Conservation (phyloP, 108 stramenopile genomes). For the Chaetoceros tenuissimus region DNA sequence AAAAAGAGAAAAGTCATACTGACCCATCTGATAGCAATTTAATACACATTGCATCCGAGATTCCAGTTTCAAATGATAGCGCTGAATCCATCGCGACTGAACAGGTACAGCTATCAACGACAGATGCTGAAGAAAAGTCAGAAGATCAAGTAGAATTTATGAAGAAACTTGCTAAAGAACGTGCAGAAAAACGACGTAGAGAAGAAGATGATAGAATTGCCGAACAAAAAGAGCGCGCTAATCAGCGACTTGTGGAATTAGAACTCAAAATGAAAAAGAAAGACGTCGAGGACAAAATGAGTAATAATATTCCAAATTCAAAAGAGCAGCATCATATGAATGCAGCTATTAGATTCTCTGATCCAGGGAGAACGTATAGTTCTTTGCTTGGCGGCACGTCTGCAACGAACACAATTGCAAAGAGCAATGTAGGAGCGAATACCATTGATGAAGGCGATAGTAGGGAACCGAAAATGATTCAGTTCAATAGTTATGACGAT, state of each 20-base stretch:
- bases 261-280: conserved; percentile 41
- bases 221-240: conserved; percentile 39
- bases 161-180: conserved; percentile 51
- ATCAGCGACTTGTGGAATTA: conserved; percentile 43
- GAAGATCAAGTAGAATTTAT: conserved; percentile 37
- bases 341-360: conserved; percentile 7
- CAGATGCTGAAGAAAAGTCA: background rate
- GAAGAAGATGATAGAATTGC: conserved; percentile 46
- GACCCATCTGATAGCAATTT: too few species aligned
- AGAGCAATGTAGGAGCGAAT: background rate
- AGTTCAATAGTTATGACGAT: conserved; percentile 62
- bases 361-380: conserved; percentile 38
- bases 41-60: background rate
- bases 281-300: background rate
- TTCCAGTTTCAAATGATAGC: background rate
- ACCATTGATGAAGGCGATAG: background rate
- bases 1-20: background rate
- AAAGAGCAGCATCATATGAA: background rate
- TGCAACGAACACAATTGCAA: conserved; percentile 6
- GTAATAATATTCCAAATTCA: background rate
- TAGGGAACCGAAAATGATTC: conserved; percentile 30
- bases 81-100: background rate
- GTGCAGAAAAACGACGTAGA: conserved; percentile 35
- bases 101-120: background rate
- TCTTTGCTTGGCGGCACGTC: background rate